Evolutionary conservation across 2,329 filamentous ascomycete genomes (phyloP), one percentile per base, ranked within the genome.

Genomic region (Aspergillus intermedius): DNA sequence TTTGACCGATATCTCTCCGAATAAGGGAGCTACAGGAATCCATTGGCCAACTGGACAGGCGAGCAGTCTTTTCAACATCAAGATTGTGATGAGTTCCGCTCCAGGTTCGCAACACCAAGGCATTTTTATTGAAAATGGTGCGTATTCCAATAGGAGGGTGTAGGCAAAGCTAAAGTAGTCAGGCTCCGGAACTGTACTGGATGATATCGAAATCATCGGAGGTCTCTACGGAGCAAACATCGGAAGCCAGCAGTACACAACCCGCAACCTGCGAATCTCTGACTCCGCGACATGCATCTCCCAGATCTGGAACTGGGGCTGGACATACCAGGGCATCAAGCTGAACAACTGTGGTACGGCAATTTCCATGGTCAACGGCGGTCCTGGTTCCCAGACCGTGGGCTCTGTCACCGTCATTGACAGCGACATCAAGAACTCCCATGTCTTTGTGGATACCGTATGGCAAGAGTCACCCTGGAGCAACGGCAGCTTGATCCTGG

Each of bases 221-320:
- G 83, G 84, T 23, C 69, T 72, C 7, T 75, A 80, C 48, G 82
- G 82, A 42, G 77, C 74, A 43, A 78, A 79, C 58, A 67, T 82
- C 49, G 83, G 83, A 22, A 83, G 77, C 51, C 83, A 87, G 67
- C 84, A 87, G 54, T 81, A 79, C 54, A 84, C 81, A 0, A 79
- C 77, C 50, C 73, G 76, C 8, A 79, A 81, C 53, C 55, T 84
- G 25, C 74, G 66, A 1, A 80, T 83, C 59, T 71, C 74, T 37
- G 68, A 74, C 40, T 71, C 71, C 15, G 66, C 70, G 1, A 81
- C 77, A 0, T 78, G 76, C 2, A 79, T 84, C 42, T 73, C 76
- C 21, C 74, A 80, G 53, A 66, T 78, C 8, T 83, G 79, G 79
- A 70, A 80, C 50, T 83, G 81, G 80, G 77, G 77, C 1, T 83